These are phyloP conservation scores for Aspergillus carlsbadensis DNA, from an alignment of 495 filamentous ascomycete genomes.

Conservation along the genomic window DNA sequence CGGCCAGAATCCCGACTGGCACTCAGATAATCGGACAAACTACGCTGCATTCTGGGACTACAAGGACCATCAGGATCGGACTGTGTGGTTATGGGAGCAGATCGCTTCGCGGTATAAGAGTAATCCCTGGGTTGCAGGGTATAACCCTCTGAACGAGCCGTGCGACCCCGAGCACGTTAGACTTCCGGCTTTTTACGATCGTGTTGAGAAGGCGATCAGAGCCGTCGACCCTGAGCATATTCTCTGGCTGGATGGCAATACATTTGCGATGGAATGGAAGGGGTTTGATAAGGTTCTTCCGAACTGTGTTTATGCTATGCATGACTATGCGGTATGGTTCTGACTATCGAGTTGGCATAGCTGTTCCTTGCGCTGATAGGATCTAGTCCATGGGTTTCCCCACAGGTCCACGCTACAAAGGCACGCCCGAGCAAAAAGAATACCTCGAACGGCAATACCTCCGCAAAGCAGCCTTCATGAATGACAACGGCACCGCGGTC, in stretches of 20 bases:
- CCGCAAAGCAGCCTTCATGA: constrained; percentile 61
- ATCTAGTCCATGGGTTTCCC: constrained; percentile 53
- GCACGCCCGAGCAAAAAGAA: constrained; percentile 50
- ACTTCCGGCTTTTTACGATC: constrained; percentile 55
- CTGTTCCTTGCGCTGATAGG: constrained; percentile 11
- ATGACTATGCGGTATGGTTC: constrained; percentile 53
- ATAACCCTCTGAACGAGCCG: constrained; percentile 67
- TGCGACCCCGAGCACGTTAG: constrained; percentile 56
- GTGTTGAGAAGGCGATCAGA: constrained; percentile 58
- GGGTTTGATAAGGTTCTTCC: constrained; percentile 45
- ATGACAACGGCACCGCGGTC: constrained; percentile 48
- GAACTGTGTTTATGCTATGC: constrained; percentile 60
- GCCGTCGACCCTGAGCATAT: constrained; percentile 61
- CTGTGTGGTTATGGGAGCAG: constrained; percentile 59
- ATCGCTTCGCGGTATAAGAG: constrained; percentile 56
- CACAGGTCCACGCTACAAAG: constrained; percentile 48
- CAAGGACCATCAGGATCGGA: constrained; percentile 60
- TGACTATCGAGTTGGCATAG: not conserved
- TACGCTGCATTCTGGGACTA: constrained; percentile 64
- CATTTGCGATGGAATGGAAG: constrained; percentile 58
- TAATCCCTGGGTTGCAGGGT: constrained; percentile 60
- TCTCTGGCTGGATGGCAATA: constrained; percentile 65
- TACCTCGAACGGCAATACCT: constrained; percentile 46
- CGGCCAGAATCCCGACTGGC: constrained; percentile 67
- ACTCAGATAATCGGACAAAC: constrained; percentile 54